Evolutionary conservation across 495 filamentous ascomycete genomes (phyloP).

Genomic region (Annulohypoxylon stygium): DNA sequence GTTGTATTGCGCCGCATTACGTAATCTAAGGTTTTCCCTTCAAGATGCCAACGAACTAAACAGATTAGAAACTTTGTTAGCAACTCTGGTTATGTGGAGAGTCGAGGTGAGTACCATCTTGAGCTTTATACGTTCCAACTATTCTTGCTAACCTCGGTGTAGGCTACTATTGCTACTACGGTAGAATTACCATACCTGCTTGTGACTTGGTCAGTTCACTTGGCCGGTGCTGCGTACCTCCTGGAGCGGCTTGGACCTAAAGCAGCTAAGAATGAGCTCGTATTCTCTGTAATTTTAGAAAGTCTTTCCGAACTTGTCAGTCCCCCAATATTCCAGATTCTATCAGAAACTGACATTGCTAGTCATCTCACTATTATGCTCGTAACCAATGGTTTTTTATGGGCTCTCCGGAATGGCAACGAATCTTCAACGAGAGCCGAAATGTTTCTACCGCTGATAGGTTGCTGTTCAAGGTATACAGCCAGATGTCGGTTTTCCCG

Average conservation of each 20-base stretch:
- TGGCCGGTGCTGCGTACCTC: constrained; percentile 12
- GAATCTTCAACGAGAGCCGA: not conserved
- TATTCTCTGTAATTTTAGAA: constrained; percentile 15
- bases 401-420: constrained; percentile 12
- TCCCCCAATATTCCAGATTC: not conserved
- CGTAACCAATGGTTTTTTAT: constrained; percentile 22
- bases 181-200: constrained; percentile 8
- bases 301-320: constrained; percentile 19
- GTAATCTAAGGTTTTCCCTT: constrained; percentile 2
- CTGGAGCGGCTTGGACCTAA: constrained; percentile 9
- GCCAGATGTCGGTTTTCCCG: constrained; percentile 18
- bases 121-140: not conserved
- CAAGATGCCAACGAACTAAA: constrained; percentile 17
- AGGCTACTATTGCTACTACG: constrained; percentile 24
- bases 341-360: not conserved
- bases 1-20: constrained; percentile 17
- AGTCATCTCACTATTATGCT: constrained; percentile 27
- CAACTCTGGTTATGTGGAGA: constrained; percentile 24
- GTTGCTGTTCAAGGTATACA: constrained; percentile 5
- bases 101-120: constrained; percentile 11
- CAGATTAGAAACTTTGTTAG: constrained; percentile 17
- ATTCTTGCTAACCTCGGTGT: not conserved
- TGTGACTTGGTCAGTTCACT: constrained; percentile 21
- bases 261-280: constrained; percentile 9
- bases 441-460: not conserved